Evolutionary conservation across 106 monocot genomes (phyloP).

Genomic region (Dendrobium huoshanense): DNA sequence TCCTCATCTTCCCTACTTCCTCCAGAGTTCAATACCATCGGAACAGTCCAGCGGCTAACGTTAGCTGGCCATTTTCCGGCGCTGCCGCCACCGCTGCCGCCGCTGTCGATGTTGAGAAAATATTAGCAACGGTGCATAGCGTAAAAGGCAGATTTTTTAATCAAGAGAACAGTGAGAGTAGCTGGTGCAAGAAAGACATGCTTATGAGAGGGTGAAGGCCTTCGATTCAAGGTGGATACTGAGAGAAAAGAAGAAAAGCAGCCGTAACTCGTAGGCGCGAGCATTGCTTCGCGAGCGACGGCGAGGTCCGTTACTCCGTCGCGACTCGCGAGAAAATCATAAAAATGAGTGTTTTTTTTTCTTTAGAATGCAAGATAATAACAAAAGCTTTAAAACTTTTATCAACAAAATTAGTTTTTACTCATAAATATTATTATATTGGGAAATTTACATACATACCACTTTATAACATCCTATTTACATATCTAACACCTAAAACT

Average conservation of each 20-base stretch:
- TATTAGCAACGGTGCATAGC: background rate
- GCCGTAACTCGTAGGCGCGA: background rate
- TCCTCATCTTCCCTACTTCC: conserved; percentile 8
- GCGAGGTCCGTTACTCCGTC: background rate
- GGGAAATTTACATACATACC: no score
- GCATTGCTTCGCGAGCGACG: background rate
- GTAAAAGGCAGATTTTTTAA: background rate
- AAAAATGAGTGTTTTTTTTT: no score
- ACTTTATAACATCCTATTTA: no score
- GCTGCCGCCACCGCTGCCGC: background rate
- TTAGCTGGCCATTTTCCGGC: background rate
- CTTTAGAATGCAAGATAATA: no score
- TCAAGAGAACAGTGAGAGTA: background rate
- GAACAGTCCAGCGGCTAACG: background rate
- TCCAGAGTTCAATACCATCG: background rate
- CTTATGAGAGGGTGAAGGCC: background rate
- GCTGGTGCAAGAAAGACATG: background rate
- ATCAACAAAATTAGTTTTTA: no score
- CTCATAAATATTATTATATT: no score
- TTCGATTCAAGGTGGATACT: background rate
- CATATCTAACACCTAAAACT: no score
- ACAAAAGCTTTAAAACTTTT: no score
- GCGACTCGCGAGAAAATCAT: no score
- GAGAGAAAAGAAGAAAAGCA: background rate
- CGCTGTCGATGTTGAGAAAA: background rate